Conservation (phyloP, 495 filamentous ascomycete species). For the Xylaria bambusicola region DNA sequence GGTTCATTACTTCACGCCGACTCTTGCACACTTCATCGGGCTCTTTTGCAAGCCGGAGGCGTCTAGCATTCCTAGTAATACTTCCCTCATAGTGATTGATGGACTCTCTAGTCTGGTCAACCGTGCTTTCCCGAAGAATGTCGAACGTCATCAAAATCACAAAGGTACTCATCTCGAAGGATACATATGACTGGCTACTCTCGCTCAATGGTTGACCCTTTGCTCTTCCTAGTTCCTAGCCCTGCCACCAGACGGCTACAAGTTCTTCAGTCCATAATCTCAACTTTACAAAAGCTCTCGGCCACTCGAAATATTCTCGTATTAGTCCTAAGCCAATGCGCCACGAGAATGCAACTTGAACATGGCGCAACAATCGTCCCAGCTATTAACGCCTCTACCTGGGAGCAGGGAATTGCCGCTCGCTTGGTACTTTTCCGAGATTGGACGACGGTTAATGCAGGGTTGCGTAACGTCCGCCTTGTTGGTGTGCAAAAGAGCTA, state of each 20-base stretch:
- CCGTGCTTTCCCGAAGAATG: slow-evolving; percentile 63
- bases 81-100: slow-evolving; percentile 73
- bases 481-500: slow-evolving; percentile 48
- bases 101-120: slow-evolving; percentile 73
- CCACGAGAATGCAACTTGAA: slow-evolving; percentile 64
- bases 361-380: slow-evolving; percentile 69
- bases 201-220: slow-evolving; percentile 1
- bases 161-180: slow-evolving; percentile 27
- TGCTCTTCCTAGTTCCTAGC: slow-evolving; percentile 33
- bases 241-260: slow-evolving; percentile 42
- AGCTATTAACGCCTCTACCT: slow-evolving; percentile 63
- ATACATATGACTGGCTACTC: slow-evolving; percentile 22
- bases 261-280: slow-evolving; percentile 48
- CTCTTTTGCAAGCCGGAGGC: slow-evolving; percentile 64
- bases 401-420: slow-evolving; percentile 69
- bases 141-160: slow-evolving; percentile 27
- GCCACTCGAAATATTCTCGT: slow-evolving; percentile 67
- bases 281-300: slow-evolving; percentile 65
- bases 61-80: slow-evolving; percentile 58
- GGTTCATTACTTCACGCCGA: slow-evolving; percentile 44
- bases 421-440: slow-evolving; percentile 73
- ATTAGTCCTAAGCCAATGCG: slow-evolving; percentile 68
- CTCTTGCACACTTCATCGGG: slow-evolving; percentile 75
- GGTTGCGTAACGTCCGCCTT: slow-evolving; percentile 38
- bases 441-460: slow-evolving; percentile 41